A percentile compares a stretch with the other conserved stretches of the same genome.
phyloP scores from a whole-genome alignment of 1,284 basidiomycete species.

The Moniliophthora roreri region DNA sequence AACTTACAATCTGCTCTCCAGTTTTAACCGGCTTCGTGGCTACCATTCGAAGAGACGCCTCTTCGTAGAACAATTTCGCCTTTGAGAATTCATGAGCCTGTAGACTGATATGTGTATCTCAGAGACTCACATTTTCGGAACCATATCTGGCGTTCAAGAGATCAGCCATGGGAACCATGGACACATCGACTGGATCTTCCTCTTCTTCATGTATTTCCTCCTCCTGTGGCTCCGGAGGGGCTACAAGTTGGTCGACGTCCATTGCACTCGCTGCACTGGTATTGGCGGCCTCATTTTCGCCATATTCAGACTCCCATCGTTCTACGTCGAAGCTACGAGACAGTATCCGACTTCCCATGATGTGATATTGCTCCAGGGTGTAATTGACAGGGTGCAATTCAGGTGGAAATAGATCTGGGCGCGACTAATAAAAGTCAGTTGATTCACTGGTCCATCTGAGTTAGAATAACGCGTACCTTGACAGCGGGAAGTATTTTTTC shows the following conservation, averaged over 20 bases:
- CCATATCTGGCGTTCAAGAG: slow-evolving; percentile 88
- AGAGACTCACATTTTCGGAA: slow-evolving; percentile 74
- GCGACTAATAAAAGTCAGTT: slow-evolving; percentile 43
- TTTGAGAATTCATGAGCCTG: slow-evolving; percentile 27
- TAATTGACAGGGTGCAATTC: slow-evolving; percentile 53
- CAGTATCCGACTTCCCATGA: slow-evolving; percentile 92
- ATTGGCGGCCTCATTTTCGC: slow-evolving; percentile 25
- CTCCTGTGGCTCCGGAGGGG: slow-evolving; percentile 33
- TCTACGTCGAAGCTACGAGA: slow-evolving; percentile 88
- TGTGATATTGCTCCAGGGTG: slow-evolving; percentile 78
- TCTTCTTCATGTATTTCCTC: slow-evolving; percentile 52
- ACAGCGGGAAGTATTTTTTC: slow-evolving; percentile 68
- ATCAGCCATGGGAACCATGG: slow-evolving; percentile 98
- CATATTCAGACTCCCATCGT: slow-evolving; percentile 45
- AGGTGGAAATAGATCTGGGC: slow-evolving; percentile 70
- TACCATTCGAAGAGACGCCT: slow-evolving; percentile 75
- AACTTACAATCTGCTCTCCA: slow-evolving; percentile 86
- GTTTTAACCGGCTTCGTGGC: slow-evolving; percentile 73
- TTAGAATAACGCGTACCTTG: slow-evolving; percentile 41
- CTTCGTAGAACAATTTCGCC: slow-evolving; percentile 87
- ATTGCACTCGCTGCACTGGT: slow-evolving; percentile 41
- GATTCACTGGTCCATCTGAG: background rate
- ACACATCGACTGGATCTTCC: slow-evolving; percentile 70
- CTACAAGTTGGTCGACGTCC: slow-evolving; percentile 46
- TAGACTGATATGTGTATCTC: background rate